These are phyloP conservation scores for Eucalyptus paniculata DNA, from an alignment of 345 rosid genomes.

Conservation along the genomic window DNA sequence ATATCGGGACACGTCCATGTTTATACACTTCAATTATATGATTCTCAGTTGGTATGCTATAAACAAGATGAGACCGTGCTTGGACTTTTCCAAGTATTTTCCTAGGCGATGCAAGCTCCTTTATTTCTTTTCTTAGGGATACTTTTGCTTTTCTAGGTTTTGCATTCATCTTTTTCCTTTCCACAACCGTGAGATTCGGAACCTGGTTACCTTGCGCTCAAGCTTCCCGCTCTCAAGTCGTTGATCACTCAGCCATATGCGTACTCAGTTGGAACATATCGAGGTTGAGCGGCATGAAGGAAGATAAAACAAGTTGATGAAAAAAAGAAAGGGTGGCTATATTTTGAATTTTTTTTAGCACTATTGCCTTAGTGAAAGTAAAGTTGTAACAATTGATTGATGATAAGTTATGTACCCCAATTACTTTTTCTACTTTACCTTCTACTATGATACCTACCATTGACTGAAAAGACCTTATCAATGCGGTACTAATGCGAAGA, in stretches of 20 bases:
- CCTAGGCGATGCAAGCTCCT: not conserved
- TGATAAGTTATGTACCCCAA: not conserved
- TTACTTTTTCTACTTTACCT: not conserved
- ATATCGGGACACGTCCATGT: not conserved
- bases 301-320: not conserved
- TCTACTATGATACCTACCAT: not conserved
- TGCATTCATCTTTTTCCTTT: not conserved
- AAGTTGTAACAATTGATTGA: not conserved
- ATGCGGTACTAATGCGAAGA: not conserved
- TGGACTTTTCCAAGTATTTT: not conserved
- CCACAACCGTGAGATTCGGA: not conserved
- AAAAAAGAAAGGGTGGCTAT: not conserved
- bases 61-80: not conserved
- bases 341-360: not conserved
- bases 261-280: not conserved
- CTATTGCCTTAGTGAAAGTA: not conserved
- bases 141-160: not conserved
- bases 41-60: not conserved
- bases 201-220: not conserved
- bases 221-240: not conserved
- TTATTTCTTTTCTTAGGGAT: not conserved
- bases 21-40: not conserved
- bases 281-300: not conserved
- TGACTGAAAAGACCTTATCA: not conserved
- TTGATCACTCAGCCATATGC: not conserved